Conservation (phyloP, 106 monocot genomes). For the Triglochin maritima region DNA sequence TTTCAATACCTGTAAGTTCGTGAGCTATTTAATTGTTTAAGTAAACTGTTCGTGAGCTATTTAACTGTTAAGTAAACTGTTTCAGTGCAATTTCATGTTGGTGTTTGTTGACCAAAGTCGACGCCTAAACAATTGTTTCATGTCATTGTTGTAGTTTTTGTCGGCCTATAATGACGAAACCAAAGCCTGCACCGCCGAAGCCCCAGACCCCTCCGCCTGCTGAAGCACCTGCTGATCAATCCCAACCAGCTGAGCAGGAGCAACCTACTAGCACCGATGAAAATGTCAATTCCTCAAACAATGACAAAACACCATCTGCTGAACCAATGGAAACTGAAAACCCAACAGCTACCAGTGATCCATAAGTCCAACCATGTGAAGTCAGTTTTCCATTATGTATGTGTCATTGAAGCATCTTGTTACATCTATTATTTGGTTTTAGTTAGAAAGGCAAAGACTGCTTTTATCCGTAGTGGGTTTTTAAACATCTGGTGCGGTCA, state of each 20-base stretch:
- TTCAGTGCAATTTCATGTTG: neutral
- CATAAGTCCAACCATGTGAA: neutral
- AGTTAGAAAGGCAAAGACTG: no score
- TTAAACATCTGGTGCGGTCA: no score
- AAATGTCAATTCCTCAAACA: conserved; percentile 8
- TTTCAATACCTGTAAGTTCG: no score
- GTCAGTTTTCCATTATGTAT: no score
- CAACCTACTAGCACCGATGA: conserved; percentile 16
- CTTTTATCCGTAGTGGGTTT: no score
- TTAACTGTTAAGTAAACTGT: neutral
- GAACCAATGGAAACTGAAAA: conserved; percentile 64
- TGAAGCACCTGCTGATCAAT: conserved; percentile 22
- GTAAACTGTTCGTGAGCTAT: no score
- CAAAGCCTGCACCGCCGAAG: conserved; percentile 69
- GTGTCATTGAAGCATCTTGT: no score
- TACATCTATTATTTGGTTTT: no score
- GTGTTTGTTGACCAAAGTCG: neutral
- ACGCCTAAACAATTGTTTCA: neutral
- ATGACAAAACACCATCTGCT: neutral
- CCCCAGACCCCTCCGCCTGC: conserved; percentile 55
- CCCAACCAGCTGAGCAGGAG: conserved; percentile 18
- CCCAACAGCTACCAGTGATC: conserved; percentile 11
- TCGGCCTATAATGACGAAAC: conserved; percentile 87
- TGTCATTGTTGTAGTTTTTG: conserved; percentile 45
- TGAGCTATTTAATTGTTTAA: no score